Base-by-base conservation (phyloP, 148 eudicot genomes). In the Chenopodium formosanum region DNA sequence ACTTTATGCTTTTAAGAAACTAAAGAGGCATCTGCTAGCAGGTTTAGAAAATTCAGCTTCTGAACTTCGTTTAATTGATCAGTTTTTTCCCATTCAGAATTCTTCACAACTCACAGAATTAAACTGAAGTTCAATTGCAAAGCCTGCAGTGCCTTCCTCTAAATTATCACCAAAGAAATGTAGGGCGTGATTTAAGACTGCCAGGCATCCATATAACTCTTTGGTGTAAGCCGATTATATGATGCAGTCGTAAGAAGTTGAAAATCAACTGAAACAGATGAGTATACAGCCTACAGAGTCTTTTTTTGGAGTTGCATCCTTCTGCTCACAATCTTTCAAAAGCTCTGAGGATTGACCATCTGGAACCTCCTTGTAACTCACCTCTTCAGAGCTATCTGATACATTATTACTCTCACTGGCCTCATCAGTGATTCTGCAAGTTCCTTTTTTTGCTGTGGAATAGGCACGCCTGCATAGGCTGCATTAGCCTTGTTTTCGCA, bases 111-210 rank as follows among this genome's bases (percentile, higher is more conserved):
- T 40, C 44, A 40, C 44, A 40, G 44, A 88, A 88, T 65, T 90
- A 84, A 81, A 84, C 82, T 79, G 87, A 89, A 72, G 85, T 84
- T 40, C 80, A 82, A 90, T 89, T 78, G 97, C 86, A 78, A 93
- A 91, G 20, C 95, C 97, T 62, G 95, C 98, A 10, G 99, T 91
- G 74, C 99, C 99, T 90, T 94, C 99, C 87, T 94, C 95, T 80
- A 94, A 74, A 89, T 89, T 89, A 83, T 96, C 97, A 82, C 92
- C 93, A 89, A 88, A 89, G 87, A 96, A 96, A 87, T 94, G 99
- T 75, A 96, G 78, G 40, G 87, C 90, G 78, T 85, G 88, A 81
- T 40, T 40, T 85, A 87, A 90, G 74, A 96, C 91, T 82, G 94
- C 93, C 86, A 92, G 83, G 50, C 83, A 92, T 70, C 99, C 99